Conservation (phyloP, 2,329 filamentous ascomycete genomes). For the Eurotiales sp. region DNA sequence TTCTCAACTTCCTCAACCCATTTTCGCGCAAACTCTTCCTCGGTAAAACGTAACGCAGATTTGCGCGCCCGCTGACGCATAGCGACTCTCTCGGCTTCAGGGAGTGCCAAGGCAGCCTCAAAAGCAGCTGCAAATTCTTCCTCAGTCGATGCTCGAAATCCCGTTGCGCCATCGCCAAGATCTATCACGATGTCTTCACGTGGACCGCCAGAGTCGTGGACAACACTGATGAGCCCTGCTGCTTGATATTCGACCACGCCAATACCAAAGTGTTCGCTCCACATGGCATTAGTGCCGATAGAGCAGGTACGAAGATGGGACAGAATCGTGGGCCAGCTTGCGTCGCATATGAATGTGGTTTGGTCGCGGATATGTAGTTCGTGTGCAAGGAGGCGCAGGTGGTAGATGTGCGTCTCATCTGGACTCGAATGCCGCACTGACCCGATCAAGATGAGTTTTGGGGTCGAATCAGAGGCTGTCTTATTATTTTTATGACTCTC, state of each 20-base stretch:
- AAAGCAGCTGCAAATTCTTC: constrained; percentile 79
- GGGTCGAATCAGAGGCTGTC: constrained; percentile 40
- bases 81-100: constrained; percentile 59
- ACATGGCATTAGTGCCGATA: constrained; percentile 96
- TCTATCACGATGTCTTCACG: constrained; percentile 88
- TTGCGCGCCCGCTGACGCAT: constrained; percentile 72
- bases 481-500: constrained; percentile 49
- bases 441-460: constrained; percentile 77
- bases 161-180: constrained; percentile 69
- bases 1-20: constrained; percentile 75
- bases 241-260: constrained; percentile 98
- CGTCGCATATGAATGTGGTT: constrained; percentile 86
- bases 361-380: constrained; percentile 79
- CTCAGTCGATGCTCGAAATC: constrained; percentile 78
- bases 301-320: constrained; percentile 72
- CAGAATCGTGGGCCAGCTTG: constrained; percentile 81
- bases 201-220: constrained; percentile 89
- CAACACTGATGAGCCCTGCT: constrained; percentile 85
- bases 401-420: constrained; percentile 65
- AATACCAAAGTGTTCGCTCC: constrained; percentile 99
- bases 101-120: constrained; percentile 67
- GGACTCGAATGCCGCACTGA: constrained; percentile 71
- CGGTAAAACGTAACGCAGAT: constrained; percentile 81
- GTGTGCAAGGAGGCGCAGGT: constrained; percentile 78
- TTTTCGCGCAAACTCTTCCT: constrained; percentile 74